Conservation (phyloP, 257 asterid species). For the Petrea volubilis region DNA sequence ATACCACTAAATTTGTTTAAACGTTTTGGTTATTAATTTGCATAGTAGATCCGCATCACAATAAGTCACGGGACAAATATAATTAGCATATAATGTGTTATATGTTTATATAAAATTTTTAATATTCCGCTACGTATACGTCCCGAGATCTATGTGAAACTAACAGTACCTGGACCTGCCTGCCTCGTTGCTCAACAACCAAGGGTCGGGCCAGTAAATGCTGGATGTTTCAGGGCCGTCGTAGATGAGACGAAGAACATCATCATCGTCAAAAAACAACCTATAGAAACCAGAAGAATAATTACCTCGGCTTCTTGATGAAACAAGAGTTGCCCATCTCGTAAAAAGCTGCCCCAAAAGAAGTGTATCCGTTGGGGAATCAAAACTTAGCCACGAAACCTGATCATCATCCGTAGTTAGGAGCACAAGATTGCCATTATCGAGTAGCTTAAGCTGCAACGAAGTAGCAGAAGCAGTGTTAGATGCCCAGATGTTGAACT, state of each 20-base stretch:
- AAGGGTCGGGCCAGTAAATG: constrained; percentile 15
- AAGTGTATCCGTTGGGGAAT: constrained; percentile 35
- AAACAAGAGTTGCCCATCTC: constrained; percentile 6
- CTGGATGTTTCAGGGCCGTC: constrained; percentile 1
- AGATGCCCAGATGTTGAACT: constrained; percentile 25
- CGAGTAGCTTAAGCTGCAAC: constrained; percentile 4
- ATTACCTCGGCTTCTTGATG: constrained; percentile 34
- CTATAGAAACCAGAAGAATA: constrained; percentile 39
- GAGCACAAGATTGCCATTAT: constrained; percentile 41
- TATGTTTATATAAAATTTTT: too few relatives aligned
- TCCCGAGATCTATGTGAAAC: too few relatives aligned
- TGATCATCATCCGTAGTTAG: not conserved
- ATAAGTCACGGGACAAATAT: too few relatives aligned
- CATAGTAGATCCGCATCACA: too few relatives aligned
- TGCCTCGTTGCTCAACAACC: not conserved
- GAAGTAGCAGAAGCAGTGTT: not conserved
- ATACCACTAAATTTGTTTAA: too few relatives aligned
- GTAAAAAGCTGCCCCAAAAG: constrained; percentile 34
- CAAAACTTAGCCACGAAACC: constrained; percentile 43
- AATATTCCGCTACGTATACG: too few relatives aligned
- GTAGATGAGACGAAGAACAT: constrained; percentile 25
- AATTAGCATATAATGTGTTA: too few relatives aligned
- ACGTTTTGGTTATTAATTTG: too few relatives aligned
- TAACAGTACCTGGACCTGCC: constrained; percentile 2
- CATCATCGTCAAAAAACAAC: constrained; percentile 35